Base-by-base conservation (phyloP, 2,329 filamentous ascomycete species). In the Penicillium oxalicum region DNA sequence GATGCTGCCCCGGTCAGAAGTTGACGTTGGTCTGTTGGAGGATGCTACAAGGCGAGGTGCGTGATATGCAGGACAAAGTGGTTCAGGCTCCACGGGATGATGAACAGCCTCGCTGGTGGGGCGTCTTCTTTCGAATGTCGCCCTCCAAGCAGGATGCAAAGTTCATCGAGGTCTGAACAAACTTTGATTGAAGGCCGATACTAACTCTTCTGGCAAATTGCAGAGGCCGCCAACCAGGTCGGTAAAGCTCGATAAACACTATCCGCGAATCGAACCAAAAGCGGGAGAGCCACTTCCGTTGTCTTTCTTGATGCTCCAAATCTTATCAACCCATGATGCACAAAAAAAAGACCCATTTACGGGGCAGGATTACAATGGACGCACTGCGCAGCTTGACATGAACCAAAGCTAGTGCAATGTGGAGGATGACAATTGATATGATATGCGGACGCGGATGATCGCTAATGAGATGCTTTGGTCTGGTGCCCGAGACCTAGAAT, bases 1-100 rank as follows among this genome's bases (percentile, higher is more conserved):
- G 43, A 88, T 96, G 69, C 75, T 96, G 44, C 90, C 91, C 0
- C 84, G 85, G 6, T 80, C 77, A 27, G 86, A 87, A 38, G 90
- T 96, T 35, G 91, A 96, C 66, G 86, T 90, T 26, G 86, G 88
- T 32, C 71, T 96, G 54, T 72, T 96, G 53, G 91, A 96, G 74
- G 91, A 96, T 74, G 91, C 91, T 18, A 95, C 88, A 51, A 82
- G 88, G 69, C 84, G 88, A 83, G 88, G 88, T 88, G 73, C 52
- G 66, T 67, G 26, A 43, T 47, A 29, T 32, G 28, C 44, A 36
- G 7, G 34, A 32, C 33, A 45, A 35, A 32, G 27, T 36, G 11
- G 40, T 18, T 9, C 18, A 18, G 18, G 18, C 18, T 26, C 11
- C 9, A 12, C 8, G 9, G 24, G 8, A 8, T 34, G 8, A 12